Base-by-base conservation (phyloP, 2,329 filamentous ascomycete species). In the Fusarium chuoi region DNA sequence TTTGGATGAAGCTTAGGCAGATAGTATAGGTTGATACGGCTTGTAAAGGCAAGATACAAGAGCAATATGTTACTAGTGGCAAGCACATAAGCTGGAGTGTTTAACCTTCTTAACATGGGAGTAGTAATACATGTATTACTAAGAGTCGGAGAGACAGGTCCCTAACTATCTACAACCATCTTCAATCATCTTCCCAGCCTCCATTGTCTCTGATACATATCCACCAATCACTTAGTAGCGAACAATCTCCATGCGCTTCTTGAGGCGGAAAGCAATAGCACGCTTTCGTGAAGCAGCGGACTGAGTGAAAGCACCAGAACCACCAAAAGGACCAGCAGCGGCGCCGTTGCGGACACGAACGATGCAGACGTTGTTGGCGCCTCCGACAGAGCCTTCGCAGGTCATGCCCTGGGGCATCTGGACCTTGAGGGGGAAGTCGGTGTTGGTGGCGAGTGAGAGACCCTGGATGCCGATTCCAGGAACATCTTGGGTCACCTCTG, bases 331-430 rank as follows among this genome's bases (percentile, higher is more conserved):
- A 10, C 90, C 90, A 15, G 90, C 89, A 24, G 86, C 82, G 18
- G 91, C 88, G 7, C 81, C 77, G 83, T 93, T 93, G 78, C 89
- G 87, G 65, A 93, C 84, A 66, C 90, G 88, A 38, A 91, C 89
- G 65, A 93, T 82, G 83, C 91, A 93, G 75, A 93, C 90, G 76
- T 90, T 89, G 68, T 84, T 76, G 20, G 86, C 90, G 33, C 89
- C 89, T 59, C 86, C 90, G 13, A 88, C 88, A 48, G 84, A 85
- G 63, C 85, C 91, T 35, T 87, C 85, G 82, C 91, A 93, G 35
- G 89, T 91, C 90, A 92, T 92, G 61, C 90, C 91, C n/a, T 79
- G 70, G 28, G 91, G 91, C 88, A 93, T 91, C 81, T 90, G 86
- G 62, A 92, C 87, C 70, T 86, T 88, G 77, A 93, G 82, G 56